These are phyloP conservation scores for Silene vulgaris DNA, from an alignment of 179 eudicot species.

Conservation along the genomic window DNA sequence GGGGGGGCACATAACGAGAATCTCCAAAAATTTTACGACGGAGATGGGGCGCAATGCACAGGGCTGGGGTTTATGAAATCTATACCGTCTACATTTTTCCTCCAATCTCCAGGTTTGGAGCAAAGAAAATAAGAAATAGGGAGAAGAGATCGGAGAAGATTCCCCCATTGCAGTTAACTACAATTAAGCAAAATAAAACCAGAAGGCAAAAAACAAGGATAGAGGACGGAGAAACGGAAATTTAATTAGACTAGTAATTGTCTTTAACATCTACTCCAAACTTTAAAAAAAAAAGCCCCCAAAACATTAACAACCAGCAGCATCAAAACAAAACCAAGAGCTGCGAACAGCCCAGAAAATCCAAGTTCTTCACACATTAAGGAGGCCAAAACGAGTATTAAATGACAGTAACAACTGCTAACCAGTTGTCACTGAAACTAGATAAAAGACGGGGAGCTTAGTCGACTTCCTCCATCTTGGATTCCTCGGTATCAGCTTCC, in stretches of 20 bases:
- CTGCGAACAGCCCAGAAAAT: slow-evolving; percentile 8
- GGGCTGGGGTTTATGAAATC: too few species aligned
- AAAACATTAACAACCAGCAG: slow-evolving; percentile 9
- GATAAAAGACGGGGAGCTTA: slow-evolving; percentile 23
- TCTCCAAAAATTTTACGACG: too few species aligned
- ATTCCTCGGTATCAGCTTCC: slow-evolving; percentile 58
- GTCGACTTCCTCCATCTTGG: slow-evolving; percentile 85
- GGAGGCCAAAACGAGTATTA: slow-evolving; percentile 7
- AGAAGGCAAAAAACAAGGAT: not conserved
- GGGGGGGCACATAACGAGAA: too few species aligned
- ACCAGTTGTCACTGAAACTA: not conserved
- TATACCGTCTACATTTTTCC: too few species aligned
- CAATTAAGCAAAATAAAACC: too few species aligned
- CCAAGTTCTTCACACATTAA: not conserved
- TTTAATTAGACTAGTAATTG: not conserved
- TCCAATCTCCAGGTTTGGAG: too few species aligned
- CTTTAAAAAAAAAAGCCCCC: slow-evolving; percentile 3
- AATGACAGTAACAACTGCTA: slow-evolving; percentile 10
- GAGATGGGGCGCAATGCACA: too few species aligned
- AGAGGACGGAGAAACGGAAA: not conserved
- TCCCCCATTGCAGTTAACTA: too few species aligned
- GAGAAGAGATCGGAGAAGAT: too few species aligned
- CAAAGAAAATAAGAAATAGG: too few species aligned
- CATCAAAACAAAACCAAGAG: slow-evolving; percentile 11
- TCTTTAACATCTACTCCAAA: not conserved